phyloP scores from a whole-genome alignment of 2,329 filamentous ascomycete genomes.

The Sclerotinia trifoliorum region DNA sequence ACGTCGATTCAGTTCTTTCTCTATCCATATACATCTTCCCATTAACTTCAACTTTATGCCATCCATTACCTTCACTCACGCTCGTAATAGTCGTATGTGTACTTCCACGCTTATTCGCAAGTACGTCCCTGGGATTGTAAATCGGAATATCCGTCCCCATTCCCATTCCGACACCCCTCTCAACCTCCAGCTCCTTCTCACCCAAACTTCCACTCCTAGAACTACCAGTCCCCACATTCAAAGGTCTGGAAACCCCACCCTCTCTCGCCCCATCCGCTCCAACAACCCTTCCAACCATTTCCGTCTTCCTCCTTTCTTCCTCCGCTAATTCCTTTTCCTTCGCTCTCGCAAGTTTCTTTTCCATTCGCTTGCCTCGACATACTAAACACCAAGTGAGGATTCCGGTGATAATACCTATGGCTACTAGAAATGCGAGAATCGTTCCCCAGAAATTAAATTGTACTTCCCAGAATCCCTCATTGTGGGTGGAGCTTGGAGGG shows the following conservation, averaged over 20 bases:
- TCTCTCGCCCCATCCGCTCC: background rate
- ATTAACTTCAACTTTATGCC: background rate
- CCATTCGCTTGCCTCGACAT: conserved; percentile 2
- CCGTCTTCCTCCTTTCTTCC: background rate
- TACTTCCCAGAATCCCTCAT: conserved; percentile 4
- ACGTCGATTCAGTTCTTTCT: background rate
- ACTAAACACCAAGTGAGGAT: background rate
- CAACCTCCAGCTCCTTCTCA: background rate
- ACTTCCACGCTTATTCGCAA: background rate
- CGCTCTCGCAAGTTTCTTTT: background rate
- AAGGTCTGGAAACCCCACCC: background rate
- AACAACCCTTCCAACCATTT: background rate
- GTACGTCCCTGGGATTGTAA: background rate
- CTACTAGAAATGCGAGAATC: conserved; percentile 1
- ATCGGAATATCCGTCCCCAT: background rate
- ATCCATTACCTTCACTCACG: background rate
- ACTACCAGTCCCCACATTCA: too few relatives aligned
- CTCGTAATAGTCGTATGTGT: background rate
- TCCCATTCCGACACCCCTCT: background rate
- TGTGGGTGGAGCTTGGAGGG: background rate
- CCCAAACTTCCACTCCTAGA: background rate
- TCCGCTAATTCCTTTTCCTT: background rate
- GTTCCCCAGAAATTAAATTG: conserved; percentile 18
- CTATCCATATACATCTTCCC: background rate
- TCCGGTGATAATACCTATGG: background rate